Conservation (phyloP, 352 stramenopile genomes). For the Globisporangium rhizosaccharum region DNA sequence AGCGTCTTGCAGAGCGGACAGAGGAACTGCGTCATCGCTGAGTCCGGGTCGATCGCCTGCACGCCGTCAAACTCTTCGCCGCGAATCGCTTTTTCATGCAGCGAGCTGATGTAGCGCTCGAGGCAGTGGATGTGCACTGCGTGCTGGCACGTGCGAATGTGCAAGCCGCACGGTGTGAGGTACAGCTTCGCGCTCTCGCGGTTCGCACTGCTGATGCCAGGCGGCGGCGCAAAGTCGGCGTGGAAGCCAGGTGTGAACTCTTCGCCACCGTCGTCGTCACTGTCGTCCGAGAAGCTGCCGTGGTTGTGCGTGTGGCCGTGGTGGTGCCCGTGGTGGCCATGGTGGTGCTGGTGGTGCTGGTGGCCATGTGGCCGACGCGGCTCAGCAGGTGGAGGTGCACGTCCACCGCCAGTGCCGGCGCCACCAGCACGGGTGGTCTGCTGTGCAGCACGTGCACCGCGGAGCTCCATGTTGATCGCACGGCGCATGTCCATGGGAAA, state of each 20-base stretch:
- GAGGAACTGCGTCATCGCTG: slow-evolving; percentile 88
- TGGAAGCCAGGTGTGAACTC: slow-evolving; percentile 37
- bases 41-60: slow-evolving; percentile 84
- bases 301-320: slow-evolving; percentile 21
- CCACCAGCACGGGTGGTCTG: slow-evolving; percentile 8
- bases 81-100: slow-evolving; percentile 85
- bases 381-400: slow-evolving; percentile 9
- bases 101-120: slow-evolving; percentile 79
- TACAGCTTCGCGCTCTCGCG: slow-evolving; percentile 62
- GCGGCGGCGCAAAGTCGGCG: slow-evolving; percentile 35
- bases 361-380: slow-evolving; percentile 14
- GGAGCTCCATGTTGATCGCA: slow-evolving; percentile 34
- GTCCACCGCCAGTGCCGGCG: not conserved
- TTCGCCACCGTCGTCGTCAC: slow-evolving; percentile 36
- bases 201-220: slow-evolving; percentile 34
- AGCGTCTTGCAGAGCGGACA: slow-evolving; percentile 91
- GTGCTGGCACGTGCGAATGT: slow-evolving; percentile 84
- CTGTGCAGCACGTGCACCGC: slow-evolving; percentile 23
- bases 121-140: slow-evolving; percentile 85
- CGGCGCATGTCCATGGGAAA: slow-evolving; percentile 48
- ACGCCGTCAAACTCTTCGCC: slow-evolving; percentile 87
- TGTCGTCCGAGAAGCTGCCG: slow-evolving; percentile 36
- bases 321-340: slow-evolving; percentile 25
- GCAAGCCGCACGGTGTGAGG: slow-evolving; percentile 71
- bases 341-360: slow-evolving; percentile 21